Evolutionary conservation across 2,329 filamentous ascomycete genomes (phyloP).

Genomic region (Fusarium sp.): DNA sequence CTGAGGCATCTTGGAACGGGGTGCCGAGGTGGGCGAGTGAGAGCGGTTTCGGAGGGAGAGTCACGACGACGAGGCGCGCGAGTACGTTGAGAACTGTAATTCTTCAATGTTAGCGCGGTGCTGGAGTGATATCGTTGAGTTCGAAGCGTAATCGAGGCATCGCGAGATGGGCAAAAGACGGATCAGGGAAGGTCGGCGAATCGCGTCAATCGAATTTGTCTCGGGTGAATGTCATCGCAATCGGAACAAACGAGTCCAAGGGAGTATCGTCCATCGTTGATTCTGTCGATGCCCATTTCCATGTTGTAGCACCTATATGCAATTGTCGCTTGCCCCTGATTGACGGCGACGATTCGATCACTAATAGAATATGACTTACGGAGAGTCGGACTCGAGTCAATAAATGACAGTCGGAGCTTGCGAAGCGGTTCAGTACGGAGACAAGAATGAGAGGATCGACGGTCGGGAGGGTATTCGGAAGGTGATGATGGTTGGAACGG

Average conservation of each 20-base stretch:
- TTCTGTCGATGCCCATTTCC: conserved; percentile 18
- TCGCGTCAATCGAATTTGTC: conserved; percentile 19
- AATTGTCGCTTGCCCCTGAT: conserved; percentile 9
- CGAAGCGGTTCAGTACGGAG: conserved; percentile 26
- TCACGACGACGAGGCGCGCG: conserved; percentile 24
- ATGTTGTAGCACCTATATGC: conserved; percentile 1
- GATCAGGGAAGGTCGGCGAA: conserved; percentile 1
- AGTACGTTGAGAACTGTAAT: conserved; percentile 31
- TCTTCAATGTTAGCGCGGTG: conserved; percentile 27
- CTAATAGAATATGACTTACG: conserved; percentile 34
- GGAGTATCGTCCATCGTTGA: conserved; percentile 22
- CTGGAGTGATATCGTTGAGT: not conserved
- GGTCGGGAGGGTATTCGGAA: conserved; percentile 31
- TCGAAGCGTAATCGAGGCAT: conserved; percentile 11
- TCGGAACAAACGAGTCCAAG: conserved; percentile 18
- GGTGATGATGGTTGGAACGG: conserved; percentile 36
- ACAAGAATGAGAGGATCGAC: conserved; percentile 35
- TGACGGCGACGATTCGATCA: conserved; percentile 11
- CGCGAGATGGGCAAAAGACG: not conserved
- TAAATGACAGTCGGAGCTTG: conserved; percentile 31
- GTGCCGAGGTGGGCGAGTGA: conserved; percentile 25
- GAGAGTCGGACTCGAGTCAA: conserved; percentile 37
- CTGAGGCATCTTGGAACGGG: conserved; percentile 64
- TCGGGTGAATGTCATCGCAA: conserved; percentile 12
- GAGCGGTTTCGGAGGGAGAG: conserved; percentile 17